phyloP scores from a whole-genome alignment of 208 protist species.

The Crithidia acanthocephali region DNA sequence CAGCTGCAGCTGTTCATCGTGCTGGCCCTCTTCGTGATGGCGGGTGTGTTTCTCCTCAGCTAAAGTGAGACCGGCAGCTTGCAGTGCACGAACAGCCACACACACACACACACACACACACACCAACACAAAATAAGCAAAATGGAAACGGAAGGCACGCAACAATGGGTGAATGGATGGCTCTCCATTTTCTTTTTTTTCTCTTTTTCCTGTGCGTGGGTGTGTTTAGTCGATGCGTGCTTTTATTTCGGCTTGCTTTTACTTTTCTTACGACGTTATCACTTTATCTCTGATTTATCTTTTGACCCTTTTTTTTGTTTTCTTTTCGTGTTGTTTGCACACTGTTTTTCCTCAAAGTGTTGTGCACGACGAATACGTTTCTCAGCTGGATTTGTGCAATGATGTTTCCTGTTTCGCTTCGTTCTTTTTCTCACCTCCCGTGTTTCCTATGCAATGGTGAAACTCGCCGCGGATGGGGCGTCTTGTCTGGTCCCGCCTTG shows the following conservation, averaged over 20 bases:
- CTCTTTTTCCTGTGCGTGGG: no score
- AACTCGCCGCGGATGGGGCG: no score
- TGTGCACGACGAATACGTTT: not conserved
- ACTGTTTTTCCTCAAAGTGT: not conserved
- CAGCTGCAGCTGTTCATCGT: constrained; percentile 55
- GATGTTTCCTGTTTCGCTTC: not conserved
- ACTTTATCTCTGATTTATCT: no score
- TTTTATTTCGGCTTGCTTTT: no score
- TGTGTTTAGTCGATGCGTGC: no score
- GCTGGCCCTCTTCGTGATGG: constrained; percentile 47
- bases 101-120: not conserved
- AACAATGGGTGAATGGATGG: no score
- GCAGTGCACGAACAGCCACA: not conserved
- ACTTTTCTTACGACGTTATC: no score
- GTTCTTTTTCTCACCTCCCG: not conserved
- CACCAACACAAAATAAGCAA: not conserved
- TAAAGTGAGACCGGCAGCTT: constrained; percentile 18
- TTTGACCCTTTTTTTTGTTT: not conserved
- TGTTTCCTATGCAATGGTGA: no score
- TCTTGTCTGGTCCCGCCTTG: no score
- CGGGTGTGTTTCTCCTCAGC: constrained; percentile 46
- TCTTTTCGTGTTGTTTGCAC: no score
- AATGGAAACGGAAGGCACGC: no score
- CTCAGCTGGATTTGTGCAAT: not conserved
- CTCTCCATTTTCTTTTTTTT: no score